phyloP scores from a whole-genome alignment of 2,329 filamentous ascomycete species.

The Plenodomus tracheiphilus region DNA sequence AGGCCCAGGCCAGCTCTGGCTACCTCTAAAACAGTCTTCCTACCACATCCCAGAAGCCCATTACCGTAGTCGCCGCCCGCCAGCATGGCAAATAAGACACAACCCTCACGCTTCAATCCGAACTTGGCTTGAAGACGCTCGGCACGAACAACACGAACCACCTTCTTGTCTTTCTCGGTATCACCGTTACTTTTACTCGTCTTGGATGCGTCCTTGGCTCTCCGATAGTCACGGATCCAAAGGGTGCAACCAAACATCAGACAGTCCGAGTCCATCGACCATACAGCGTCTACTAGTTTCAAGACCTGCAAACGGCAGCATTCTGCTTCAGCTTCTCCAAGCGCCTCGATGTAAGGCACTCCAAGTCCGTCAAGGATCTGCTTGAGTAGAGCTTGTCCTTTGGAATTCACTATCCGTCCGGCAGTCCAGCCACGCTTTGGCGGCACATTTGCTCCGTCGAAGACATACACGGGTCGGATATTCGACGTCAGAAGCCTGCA shows the following conservation, averaged over 20 bases:
- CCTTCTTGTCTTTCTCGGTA: slow-evolving; percentile 35
- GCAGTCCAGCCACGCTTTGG: slow-evolving; percentile 40
- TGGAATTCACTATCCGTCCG: slow-evolving; percentile 37
- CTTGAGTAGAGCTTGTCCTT: slow-evolving; percentile 39
- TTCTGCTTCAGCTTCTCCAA: slow-evolving; percentile 54
- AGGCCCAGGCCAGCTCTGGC: slow-evolving; percentile 35
- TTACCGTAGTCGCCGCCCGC: slow-evolving; percentile 48
- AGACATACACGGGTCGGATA: slow-evolving; percentile 59
- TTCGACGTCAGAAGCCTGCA: slow-evolving; percentile 53
- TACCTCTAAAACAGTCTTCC: slow-evolving; percentile 29
- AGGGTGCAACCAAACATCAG: slow-evolving; percentile 54
- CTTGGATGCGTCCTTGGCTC: slow-evolving; percentile 25
- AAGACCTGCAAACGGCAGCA: slow-evolving; percentile 51
- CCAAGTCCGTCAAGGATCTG: slow-evolving; percentile 45
- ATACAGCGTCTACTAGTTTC: slow-evolving; percentile 54
- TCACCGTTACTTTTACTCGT: slow-evolving; percentile 30
- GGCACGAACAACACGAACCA: slow-evolving; percentile 38
- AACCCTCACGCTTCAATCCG: slow-evolving; percentile 39
- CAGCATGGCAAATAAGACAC: slow-evolving; percentile 48
- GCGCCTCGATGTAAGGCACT: slow-evolving; percentile 50
- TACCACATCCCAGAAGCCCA: slow-evolving; percentile 45
- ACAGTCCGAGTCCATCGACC: slow-evolving; percentile 52
- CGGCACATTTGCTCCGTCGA: slow-evolving; percentile 55
- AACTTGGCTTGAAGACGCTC: slow-evolving; percentile 29
- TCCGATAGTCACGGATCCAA: slow-evolving; percentile 44